Percentiles rank a stretch among this genome's conserved stretches.
Conservation (phyloP, 345 rosid species). For the Brassica cretica region DNA sequence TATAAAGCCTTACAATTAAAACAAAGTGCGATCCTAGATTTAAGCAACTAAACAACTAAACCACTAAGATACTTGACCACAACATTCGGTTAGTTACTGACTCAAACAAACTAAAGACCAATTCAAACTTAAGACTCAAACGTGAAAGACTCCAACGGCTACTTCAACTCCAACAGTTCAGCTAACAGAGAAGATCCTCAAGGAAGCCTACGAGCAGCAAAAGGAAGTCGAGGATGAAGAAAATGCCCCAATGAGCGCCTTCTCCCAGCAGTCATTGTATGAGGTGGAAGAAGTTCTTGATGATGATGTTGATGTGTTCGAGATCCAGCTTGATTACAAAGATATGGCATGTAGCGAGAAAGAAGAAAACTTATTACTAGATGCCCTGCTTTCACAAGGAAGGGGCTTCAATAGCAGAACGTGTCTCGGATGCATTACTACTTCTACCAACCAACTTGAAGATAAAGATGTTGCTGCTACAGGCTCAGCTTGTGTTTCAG, state of each 20-base stretch:
- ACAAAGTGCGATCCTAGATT: no score
- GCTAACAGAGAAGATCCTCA: no score
- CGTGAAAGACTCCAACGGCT: no score
- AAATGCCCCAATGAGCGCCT: background rate
- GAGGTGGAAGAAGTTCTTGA: background rate
- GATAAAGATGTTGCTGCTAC: background rate
- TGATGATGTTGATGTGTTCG: background rate
- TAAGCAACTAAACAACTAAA: no score
- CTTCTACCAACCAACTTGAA: background rate
- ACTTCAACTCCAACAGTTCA: no score
- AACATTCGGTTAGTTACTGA: no score
- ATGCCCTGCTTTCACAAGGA: background rate
- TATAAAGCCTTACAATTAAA: no score
- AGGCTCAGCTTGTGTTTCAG: no score
- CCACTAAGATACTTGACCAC: no score
- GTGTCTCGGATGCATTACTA: constrained; percentile 1
- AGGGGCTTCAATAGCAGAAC: constrained; percentile 10
- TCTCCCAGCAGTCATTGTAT: background rate
- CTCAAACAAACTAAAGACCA: no score
- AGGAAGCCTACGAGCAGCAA: background rate
- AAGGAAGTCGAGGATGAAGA: background rate
- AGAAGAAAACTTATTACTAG: background rate
- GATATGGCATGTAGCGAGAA: background rate
- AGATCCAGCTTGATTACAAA: background rate
- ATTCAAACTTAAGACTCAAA: no score